These are phyloP conservation scores for Nakaseomyces glabratus DNA, from an alignment of 1,139 yeast genomes.

Conservation along the genomic window DNA sequence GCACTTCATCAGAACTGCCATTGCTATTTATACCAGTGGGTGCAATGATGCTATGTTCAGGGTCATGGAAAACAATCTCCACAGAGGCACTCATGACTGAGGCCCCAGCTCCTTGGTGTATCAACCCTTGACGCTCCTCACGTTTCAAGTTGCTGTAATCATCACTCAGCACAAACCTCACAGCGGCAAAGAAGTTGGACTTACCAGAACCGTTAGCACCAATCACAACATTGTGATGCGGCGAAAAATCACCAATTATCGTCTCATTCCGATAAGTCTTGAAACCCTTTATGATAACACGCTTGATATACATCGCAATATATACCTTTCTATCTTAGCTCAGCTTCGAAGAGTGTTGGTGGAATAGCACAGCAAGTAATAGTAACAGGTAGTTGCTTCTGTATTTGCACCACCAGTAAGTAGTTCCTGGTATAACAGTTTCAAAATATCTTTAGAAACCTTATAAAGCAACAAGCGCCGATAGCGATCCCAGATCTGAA, in stretches of 20 bases:
- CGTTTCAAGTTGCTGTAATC: conserved; percentile 82
- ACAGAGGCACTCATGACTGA: conserved; percentile 91
- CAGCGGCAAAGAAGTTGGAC: conserved; percentile 92
- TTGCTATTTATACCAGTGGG: conserved; percentile 29
- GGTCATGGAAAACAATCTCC: conserved; percentile 77
- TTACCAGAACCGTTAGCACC: conserved; percentile 97
- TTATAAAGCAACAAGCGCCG: too few relatives aligned
- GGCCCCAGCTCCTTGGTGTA: conserved; percentile 69
- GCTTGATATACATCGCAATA: conserved; percentile 36
- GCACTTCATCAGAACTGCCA: conserved; percentile 48
- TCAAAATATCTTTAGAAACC: too few relatives aligned
- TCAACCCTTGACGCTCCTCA: conserved; percentile 80
- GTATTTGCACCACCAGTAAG: too few relatives aligned
- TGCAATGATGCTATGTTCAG: conserved; percentile 66
- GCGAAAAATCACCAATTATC: conserved; percentile 64
- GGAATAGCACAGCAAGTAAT: too few relatives aligned
- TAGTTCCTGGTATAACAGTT: too few relatives aligned
- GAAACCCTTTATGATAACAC: conserved; percentile 81
- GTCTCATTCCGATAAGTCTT: conserved; percentile 88
- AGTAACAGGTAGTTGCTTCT: too few relatives aligned
- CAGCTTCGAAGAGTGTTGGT: too few relatives aligned
- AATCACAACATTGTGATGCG: conserved; percentile 79
- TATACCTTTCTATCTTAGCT: too few relatives aligned
- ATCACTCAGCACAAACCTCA: conserved; percentile 84
- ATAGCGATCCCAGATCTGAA: too few relatives aligned